These are phyloP conservation scores for Ambrosia trifida DNA, from an alignment of 129 eudicot genomes.

Conservation along the genomic window DNA sequence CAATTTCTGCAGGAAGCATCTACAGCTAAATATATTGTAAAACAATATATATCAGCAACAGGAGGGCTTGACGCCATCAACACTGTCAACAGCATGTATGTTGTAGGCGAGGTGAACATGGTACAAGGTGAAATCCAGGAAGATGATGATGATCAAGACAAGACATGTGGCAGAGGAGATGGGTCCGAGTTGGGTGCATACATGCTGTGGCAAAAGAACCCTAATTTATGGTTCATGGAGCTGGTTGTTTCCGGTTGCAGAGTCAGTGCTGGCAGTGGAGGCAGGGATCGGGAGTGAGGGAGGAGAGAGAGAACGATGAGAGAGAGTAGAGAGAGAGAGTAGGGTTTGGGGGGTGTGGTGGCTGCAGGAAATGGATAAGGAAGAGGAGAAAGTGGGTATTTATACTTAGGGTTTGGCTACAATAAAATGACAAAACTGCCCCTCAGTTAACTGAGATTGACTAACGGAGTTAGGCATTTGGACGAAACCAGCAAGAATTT, in stretches of 20 bases:
- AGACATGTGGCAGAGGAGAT: neutral
- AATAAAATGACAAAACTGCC: too few relatives aligned
- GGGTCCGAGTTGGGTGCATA: slow-evolving; percentile 62
- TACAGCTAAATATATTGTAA: slow-evolving; percentile 77
- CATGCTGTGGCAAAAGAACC: slow-evolving; percentile 76
- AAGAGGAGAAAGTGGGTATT: too few relatives aligned
- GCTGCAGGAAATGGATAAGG: too few relatives aligned
- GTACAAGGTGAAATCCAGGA: slow-evolving; percentile 42
- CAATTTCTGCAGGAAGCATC: slow-evolving; percentile 61
- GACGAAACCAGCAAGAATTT: too few relatives aligned
- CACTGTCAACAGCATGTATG: slow-evolving; percentile 60
- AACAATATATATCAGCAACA: slow-evolving; percentile 72
- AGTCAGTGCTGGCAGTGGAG: slow-evolving; percentile 69
- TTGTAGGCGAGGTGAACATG: slow-evolving; percentile 66
- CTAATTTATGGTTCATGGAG: slow-evolving; percentile 74
- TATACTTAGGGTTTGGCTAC: too few relatives aligned
- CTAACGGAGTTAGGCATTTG: too few relatives aligned
- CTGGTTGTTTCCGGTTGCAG: slow-evolving; percentile 65
- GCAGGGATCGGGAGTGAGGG: too few relatives aligned
- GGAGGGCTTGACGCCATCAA: slow-evolving; percentile 60
- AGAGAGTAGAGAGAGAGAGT: too few relatives aligned
- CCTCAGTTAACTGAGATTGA: too few relatives aligned
- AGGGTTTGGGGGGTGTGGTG: too few relatives aligned
- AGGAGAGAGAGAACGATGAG: too few relatives aligned
- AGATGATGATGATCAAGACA: slow-evolving; percentile 4